Conservation (phyloP, 140 eudicot genomes). For the Flaveria floridana region DNA sequence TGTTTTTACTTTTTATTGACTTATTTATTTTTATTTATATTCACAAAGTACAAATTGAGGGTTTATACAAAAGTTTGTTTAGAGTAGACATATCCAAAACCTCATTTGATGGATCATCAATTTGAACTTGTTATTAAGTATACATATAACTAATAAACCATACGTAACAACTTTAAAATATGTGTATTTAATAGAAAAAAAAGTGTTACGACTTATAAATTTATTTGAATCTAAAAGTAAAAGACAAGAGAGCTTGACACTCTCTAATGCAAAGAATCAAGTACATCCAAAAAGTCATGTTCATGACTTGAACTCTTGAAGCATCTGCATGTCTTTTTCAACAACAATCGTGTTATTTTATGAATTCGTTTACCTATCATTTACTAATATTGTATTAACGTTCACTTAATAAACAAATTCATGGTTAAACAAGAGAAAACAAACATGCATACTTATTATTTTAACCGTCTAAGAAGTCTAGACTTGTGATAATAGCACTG, state of each 20-base stretch:
- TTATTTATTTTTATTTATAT: too few species aligned
- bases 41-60: neutral
- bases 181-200: neutral
- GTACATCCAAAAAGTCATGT: constrained; percentile 9
- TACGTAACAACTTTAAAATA: neutral
- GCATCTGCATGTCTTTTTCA: neutral
- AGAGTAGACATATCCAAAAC: neutral
- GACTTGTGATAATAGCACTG: neutral
- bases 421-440: neutral
- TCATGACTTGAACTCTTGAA: neutral
- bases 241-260: neutral
- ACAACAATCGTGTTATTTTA: neutral
- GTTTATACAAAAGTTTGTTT: neutral
- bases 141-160: too few species aligned
- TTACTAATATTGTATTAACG: neutral
- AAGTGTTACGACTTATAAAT: neutral
- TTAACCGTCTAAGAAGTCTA: neutral
- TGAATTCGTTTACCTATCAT: neutral
- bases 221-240: neutral
- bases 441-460: neutral
- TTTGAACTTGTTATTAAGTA: neutral
- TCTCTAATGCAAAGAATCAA: neutral
- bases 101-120: neutral
- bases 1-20: too few species aligned
- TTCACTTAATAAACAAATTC: neutral